Conservation (phyloP, 805 yeast genomes). For the Saccharomycopsis sp. region DNA sequence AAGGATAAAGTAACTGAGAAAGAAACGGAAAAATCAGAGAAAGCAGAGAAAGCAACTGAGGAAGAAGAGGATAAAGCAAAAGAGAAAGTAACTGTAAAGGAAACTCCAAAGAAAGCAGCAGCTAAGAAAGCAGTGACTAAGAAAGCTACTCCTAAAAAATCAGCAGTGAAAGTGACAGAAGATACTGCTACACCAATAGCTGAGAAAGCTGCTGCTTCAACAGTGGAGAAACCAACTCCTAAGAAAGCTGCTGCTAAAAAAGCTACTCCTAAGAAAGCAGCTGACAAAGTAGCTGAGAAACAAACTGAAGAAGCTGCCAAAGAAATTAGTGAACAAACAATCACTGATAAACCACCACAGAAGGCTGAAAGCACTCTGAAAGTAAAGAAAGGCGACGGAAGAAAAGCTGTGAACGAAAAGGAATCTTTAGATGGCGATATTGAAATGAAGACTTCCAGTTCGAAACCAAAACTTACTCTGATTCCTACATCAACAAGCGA, state of each 20-base stretch:
- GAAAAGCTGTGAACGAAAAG: conserved; percentile 2
- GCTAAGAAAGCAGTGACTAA: background rate
- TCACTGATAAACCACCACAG: too few relatives aligned
- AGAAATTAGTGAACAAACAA: background rate
- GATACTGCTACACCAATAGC: background rate
- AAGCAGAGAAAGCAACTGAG: background rate
- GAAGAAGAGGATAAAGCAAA: background rate
- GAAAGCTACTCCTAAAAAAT: conserved; percentile 4
- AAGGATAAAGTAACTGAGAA: background rate
- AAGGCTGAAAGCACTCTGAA: too few relatives aligned
- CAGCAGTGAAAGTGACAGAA: background rate
- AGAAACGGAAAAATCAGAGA: background rate
- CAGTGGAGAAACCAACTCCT: background rate
- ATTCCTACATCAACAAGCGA: too few relatives aligned
- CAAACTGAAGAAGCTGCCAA: background rate
- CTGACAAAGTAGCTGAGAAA: background rate
- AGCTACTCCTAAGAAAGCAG: background rate
- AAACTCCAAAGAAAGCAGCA: background rate
- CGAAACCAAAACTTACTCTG: background rate
- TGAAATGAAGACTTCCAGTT: background rate
- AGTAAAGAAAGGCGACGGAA: background rate
- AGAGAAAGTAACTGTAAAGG: background rate
- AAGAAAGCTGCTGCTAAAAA: conserved; percentile 1
- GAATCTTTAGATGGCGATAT: background rate
- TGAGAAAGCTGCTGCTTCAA: background rate